Percentiles rank a stretch among this genome's conserved stretches.
phyloP scores from a whole-genome alignment of 2,329 filamentous ascomycete species.

The Diplodia corticola region DNA sequence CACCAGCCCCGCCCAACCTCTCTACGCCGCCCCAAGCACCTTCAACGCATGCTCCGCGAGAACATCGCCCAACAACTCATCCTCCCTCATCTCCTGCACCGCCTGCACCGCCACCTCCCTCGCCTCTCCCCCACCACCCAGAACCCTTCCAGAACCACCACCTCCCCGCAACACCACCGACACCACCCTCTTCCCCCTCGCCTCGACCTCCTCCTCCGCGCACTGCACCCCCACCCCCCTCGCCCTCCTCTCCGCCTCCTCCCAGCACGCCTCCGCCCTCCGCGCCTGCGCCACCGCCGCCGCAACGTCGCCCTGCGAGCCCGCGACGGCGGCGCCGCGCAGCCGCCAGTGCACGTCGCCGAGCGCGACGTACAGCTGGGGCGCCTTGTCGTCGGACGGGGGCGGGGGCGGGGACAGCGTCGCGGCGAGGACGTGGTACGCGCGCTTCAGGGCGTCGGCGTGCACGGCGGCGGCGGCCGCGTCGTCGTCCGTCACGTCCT shows the following conservation, averaged over 20 bases:
- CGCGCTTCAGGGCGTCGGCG: constrained; percentile 28
- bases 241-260: background rate
- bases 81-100: constrained; percentile 17
- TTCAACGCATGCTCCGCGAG: background rate
- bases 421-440: constrained; percentile 4
- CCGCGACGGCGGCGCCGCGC: background rate
- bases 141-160: background rate
- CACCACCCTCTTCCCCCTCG: background rate
- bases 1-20: too few relatives aligned
- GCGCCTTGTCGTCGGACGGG: background rate
- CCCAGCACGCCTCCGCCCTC: constrained; percentile 6
- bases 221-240: constrained; percentile 3
- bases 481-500: constrained; percentile 27
- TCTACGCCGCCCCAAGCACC: background rate
- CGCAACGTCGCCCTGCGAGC: background rate
- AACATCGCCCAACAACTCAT: constrained; percentile 4
- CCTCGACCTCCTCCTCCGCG: constrained; percentile 12
- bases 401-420: background rate
- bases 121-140: constrained; percentile 1
- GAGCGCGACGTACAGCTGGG: constrained; percentile 2
- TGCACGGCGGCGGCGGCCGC: constrained; percentile 25
- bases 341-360: constrained; percentile 21
- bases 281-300: constrained; percentile 7
- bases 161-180: constrained; percentile 6
- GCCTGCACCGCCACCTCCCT: background rate